These are phyloP conservation scores for Dendrobium chrysotoxum DNA, from an alignment of 106 monocot genomes.

Conservation along the genomic window DNA sequence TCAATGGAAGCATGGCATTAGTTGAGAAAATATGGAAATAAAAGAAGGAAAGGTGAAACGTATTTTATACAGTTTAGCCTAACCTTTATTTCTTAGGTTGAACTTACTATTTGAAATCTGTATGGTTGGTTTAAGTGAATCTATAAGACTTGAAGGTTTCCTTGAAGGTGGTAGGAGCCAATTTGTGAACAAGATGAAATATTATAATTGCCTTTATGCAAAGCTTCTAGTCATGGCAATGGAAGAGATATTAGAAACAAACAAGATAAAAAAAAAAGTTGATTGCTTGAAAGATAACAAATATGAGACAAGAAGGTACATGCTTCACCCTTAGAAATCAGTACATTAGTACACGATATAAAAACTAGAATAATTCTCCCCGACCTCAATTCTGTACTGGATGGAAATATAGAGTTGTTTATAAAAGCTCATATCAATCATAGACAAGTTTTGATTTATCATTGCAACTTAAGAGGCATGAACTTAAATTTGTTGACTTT, in stretches of 20 bases:
- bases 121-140: background rate
- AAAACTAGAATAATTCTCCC: constrained; percentile 52
- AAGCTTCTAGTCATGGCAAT: constrained; percentile 53
- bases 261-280: constrained; percentile 13
- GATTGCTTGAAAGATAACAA: constrained; percentile 5
- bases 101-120: background rate
- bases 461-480: too few species aligned
- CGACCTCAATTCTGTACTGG: constrained; percentile 54
- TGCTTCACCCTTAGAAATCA: constrained; percentile 41
- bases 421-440: constrained; percentile 47
- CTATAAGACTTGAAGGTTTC: background rate
- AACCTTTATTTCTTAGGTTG: too few species aligned
- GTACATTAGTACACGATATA: constrained; percentile 65
- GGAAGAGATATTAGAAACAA: constrained; percentile 29
- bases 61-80: too few species aligned
- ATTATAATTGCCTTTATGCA: constrained; percentile 61
- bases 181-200: constrained; percentile 73
- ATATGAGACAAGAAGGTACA: constrained; percentile 47
- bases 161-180: constrained; percentile 74
- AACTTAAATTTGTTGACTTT: too few species aligned
- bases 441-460: too few species aligned
- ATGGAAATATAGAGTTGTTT: constrained; percentile 69
- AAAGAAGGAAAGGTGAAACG: too few species aligned
- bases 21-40: too few species aligned
- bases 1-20: too few species aligned